Conservation (phyloP, 345 rosid species). For the Jatropha curcas region DNA sequence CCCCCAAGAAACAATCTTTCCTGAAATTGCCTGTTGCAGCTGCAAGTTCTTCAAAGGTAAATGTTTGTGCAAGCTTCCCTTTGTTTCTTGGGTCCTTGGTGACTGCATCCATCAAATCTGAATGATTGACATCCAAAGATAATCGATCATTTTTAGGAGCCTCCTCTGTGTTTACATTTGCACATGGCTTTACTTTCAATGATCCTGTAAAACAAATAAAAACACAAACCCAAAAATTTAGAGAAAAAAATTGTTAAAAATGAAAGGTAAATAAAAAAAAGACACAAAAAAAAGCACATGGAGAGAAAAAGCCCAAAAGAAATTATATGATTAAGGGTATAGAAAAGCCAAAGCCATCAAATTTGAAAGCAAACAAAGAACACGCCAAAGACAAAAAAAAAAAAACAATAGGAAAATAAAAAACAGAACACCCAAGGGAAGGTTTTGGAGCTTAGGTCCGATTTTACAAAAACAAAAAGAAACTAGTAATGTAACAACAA, state of each 20-base stretch:
- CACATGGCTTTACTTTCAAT: conserved; percentile 42
- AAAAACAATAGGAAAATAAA: too few species aligned
- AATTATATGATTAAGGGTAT: neutral
- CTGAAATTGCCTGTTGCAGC: conserved; percentile 64
- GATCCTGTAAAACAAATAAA: conserved; percentile 41
- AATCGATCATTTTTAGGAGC: conserved; percentile 45
- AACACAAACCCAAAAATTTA: neutral
- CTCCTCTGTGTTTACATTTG: conserved; percentile 39
- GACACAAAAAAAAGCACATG: conserved; percentile 11
- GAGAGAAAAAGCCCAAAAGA: neutral
- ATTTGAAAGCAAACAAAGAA: conserved; percentile 11
- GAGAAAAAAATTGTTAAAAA: neutral
- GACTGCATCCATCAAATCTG: conserved; percentile 46
- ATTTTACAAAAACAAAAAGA: conserved; percentile 15
- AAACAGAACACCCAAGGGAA: conserved; percentile 2
- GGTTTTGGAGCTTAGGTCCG: conserved; percentile 17
- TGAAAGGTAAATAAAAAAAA: conserved; percentile 5
- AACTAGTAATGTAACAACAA: neutral
- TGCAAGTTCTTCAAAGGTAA: conserved; percentile 60
- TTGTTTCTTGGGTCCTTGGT: conserved; percentile 31
- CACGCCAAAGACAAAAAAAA: conserved; percentile 15
- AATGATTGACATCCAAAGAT: conserved; percentile 45
- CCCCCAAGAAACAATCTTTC: conserved; percentile 67
- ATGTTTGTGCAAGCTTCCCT: conserved; percentile 44
- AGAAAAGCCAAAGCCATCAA: conserved; percentile 18